Conservation (phyloP, 1,139 yeast species). For the Lizanozyma gosingica region DNA sequence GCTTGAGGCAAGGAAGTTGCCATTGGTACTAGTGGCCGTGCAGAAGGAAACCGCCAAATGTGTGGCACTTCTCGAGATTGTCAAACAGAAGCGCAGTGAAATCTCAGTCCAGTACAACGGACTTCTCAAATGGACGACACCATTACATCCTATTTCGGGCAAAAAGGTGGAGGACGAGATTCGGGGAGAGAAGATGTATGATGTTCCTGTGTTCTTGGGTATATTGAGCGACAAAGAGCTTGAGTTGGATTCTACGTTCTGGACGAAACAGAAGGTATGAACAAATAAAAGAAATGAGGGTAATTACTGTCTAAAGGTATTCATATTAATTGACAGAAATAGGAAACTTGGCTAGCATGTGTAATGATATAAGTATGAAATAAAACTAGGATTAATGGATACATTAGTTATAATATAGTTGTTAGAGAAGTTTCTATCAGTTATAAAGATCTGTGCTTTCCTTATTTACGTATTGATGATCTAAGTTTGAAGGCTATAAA, state of each 20-base stretch:
- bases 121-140: background rate
- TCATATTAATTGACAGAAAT: too few relatives aligned
- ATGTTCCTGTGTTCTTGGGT: background rate
- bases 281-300: too few relatives aligned
- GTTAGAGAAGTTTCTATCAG: too few relatives aligned
- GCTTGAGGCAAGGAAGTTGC: background rate
- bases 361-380: too few relatives aligned
- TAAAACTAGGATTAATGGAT: too few relatives aligned
- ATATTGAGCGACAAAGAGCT: background rate
- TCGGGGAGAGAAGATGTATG: slow-evolving; percentile 1
- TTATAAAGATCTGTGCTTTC: too few relatives aligned
- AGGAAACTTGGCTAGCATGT: too few relatives aligned
- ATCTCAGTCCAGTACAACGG: slow-evolving; percentile 1
- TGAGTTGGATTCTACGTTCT: background rate
- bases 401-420: too few relatives aligned
- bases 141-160: background rate
- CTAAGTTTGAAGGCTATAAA: too few relatives aligned
- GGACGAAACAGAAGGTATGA: background rate
- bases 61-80: slow-evolving; percentile 1
- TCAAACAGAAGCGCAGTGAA: background rate
- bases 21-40: background rate
- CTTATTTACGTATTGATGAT: too few relatives aligned
- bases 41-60: background rate
- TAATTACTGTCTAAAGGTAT: too few relatives aligned
- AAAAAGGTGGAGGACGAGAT: background rate